A percentile compares a stretch with the other conserved stretches of the same genome.
Evolutionary conservation across 176 grass and related monocot genomes (phyloP).

Genomic region (Musa itinerans): DNA sequence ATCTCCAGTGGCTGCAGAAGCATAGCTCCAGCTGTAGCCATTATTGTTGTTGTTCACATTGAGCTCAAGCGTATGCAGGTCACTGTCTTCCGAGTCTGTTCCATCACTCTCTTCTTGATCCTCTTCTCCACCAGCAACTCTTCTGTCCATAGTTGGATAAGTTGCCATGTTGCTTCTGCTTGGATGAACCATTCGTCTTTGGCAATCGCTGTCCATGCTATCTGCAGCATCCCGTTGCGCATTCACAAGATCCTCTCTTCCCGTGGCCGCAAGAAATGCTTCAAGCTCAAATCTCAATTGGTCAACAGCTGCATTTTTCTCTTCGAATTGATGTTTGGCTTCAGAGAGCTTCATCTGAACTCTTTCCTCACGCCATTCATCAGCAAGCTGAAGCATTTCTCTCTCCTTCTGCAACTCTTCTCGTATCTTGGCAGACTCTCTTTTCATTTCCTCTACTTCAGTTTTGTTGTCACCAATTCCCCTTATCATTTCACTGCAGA

Average conservation of each 20-base stretch:
- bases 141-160: slow-evolving; percentile 6
- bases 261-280: slow-evolving; percentile 32
- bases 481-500: slow-evolving; percentile 49
- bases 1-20: slow-evolving; percentile 12
- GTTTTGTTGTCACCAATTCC: slow-evolving; percentile 36
- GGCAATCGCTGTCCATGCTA: neutral
- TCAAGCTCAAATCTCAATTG: slow-evolving; percentile 56
- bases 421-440: slow-evolving; percentile 31
- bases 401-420: slow-evolving; percentile 60
- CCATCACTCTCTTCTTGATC: slow-evolving; percentile 17
- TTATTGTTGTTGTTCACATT: slow-evolving; percentile 56
- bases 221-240: slow-evolving; percentile 1
- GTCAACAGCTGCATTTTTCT: slow-evolving; percentile 70
- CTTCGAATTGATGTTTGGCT: slow-evolving; percentile 75
- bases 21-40: slow-evolving; percentile 40
- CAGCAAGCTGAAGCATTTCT: slow-evolving; percentile 70
- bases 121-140: slow-evolving; percentile 3
- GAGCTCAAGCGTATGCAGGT: slow-evolving; percentile 75
- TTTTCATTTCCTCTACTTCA: slow-evolving; percentile 45
- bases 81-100: slow-evolving; percentile 40
- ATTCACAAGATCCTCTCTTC: neutral
- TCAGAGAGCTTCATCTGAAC: slow-evolving; percentile 81
- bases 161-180: neutral
- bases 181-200: slow-evolving; percentile 19
- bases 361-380: slow-evolving; percentile 79